Evolutionary conservation across 2,329 filamentous ascomycete genomes (phyloP), one percentile per base, ranked within the genome.

Genomic region (Grosmannia huntii): DNA sequence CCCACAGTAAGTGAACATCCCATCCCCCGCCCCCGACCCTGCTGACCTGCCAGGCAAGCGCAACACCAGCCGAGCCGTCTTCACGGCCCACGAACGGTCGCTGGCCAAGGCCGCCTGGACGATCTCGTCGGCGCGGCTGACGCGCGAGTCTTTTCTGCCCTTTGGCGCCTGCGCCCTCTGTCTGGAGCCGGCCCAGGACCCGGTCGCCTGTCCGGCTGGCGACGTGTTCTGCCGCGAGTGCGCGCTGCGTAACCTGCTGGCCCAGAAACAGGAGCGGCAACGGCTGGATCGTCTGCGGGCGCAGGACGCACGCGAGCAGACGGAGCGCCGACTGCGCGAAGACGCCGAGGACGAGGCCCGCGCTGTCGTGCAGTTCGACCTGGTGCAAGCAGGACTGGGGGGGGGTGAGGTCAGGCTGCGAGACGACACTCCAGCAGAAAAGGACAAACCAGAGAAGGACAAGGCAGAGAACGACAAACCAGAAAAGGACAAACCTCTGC

Each of bases 151-250:
- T 58, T 97, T 96, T 71, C 83, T 97, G 12, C 86, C 90, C 5
- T 96, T 97, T 70, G 89, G 87, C 57, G 90, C 86, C 25, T 99
- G 92, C 74, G 83, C 86, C 57, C 79, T 99, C 31, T 99, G 92
- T 68, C 84, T 97, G 19, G 82, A 90, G 60, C 81, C 86, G 9
- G 87, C 91, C 23, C 82, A 86, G 33, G 83, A 90, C 53, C 91
- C 94, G 0, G 90, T 96, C 41, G 84, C 89, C 25, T 97, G 92
- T 71, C 76, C 81, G 3, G 81, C 85, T 63, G 92, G 92, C 61
- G 91, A 97, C 70, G 78, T 99, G 16, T 97, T 97, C 75, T 99
- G 92, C 71, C 85, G 90, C 65, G 94, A 97, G 74, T 99, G 92
- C 73, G 91, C 90, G 10, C 82, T 97, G 57, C 85, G 78, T 64